Conservation (phyloP, 805 yeast species). For the Zygosaccharomyces bisporus region DNA sequence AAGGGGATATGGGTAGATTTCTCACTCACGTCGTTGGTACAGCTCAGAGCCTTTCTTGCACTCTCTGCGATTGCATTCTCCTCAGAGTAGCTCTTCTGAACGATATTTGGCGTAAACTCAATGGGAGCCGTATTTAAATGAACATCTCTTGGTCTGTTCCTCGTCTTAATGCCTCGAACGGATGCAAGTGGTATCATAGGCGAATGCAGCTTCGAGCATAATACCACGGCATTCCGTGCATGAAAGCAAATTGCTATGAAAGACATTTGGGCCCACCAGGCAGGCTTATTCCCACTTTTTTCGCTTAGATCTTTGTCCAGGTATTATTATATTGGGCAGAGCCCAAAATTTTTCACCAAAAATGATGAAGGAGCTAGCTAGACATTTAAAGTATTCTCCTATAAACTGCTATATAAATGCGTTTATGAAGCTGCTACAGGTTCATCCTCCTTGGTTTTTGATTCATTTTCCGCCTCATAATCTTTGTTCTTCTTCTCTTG, state of each 20-base stretch:
- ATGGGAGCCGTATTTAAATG: conserved; percentile 38
- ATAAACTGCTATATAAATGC: not conserved
- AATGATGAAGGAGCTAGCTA: not conserved
- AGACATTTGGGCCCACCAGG: conserved; percentile 6
- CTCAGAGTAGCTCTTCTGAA: conserved; percentile 15
- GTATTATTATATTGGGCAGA: not conserved
- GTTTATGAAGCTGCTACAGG: conserved; percentile 10
- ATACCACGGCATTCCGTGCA: conserved; percentile 1
- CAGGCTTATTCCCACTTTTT: conserved; percentile 1
- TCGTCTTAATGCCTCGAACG: conserved; percentile 12
- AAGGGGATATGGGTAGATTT: conserved; percentile 44
- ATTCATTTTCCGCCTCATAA: conserved; percentile 38
- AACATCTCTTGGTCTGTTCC: not conserved
- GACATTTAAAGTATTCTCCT: not conserved
- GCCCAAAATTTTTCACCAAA: conserved; percentile 6
- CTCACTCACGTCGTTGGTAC: conserved; percentile 33
- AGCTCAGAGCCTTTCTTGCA: conserved; percentile 35
- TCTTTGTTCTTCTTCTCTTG: conserved; percentile 38
- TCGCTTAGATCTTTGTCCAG: not conserved
- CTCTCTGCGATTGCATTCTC: conserved; percentile 17
- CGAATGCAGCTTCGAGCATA: not conserved
- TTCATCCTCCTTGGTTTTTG: conserved; percentile 31
- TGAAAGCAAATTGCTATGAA: conserved; percentile 4
- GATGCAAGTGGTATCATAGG: not conserved
- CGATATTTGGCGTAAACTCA: conserved; percentile 38